These are phyloP conservation scores for Trichoderma sp. DNA, from an alignment of 2,329 filamentous ascomycete species.

Conservation along the genomic window DNA sequence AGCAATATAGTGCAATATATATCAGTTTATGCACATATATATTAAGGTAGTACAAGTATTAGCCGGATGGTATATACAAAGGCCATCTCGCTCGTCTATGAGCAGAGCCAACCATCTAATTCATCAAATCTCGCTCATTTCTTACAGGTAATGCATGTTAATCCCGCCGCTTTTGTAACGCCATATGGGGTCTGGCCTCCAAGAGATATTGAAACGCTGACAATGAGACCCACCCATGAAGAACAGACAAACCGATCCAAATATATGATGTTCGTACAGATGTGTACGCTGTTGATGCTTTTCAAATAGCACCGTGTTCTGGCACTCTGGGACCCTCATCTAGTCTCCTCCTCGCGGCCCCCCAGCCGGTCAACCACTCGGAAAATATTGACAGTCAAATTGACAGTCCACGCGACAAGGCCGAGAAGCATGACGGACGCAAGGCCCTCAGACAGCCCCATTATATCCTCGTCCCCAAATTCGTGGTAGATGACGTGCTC, in stretches of 20 bases:
- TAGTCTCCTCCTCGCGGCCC: conserved; percentile 50
- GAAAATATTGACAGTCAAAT: conserved; percentile 84
- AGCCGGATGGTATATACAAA: not conserved
- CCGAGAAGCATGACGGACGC: conserved; percentile 79
- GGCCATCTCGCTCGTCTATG: not conserved
- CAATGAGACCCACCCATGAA: not conserved
- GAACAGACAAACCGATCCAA: not conserved
- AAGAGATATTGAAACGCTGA: not conserved
- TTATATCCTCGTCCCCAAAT: conserved; percentile 40
- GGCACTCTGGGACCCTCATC: conserved; percentile 19
- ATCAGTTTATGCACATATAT: not conserved
- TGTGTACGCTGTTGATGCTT: not conserved
- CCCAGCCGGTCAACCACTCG: conserved; percentile 65
- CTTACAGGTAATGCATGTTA: not conserved
- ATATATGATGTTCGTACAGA: not conserved
- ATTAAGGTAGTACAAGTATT: not conserved
- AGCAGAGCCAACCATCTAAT: not conserved
- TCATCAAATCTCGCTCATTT: conserved; percentile 4
- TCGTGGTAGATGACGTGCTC: conserved; percentile 70
- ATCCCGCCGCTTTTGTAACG: not conserved
- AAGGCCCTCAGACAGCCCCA: conserved; percentile 66
- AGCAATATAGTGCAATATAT: not conserved
- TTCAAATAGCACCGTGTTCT: not conserved
- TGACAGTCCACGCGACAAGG: conserved; percentile 85
- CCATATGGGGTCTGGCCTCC: not conserved